Percentiles rank a stretch among this genome's conserved stretches.
phyloP scores from a whole-genome alignment of 2,329 filamentous ascomycete genomes.

The Thermochaetoides dissita region DNA sequence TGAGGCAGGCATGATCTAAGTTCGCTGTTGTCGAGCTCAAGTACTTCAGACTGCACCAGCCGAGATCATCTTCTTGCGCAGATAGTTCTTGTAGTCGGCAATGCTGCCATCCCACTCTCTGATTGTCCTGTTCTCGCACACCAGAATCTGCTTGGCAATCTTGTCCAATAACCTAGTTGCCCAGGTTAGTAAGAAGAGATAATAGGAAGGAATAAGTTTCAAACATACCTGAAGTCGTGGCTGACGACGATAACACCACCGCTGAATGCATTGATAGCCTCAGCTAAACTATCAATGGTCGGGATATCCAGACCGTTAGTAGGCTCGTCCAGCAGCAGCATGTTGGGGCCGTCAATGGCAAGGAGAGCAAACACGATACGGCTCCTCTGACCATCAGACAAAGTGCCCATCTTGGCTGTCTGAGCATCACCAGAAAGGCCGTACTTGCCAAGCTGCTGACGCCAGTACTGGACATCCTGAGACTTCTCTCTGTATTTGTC shows the following conservation, averaged over 20 bases:
- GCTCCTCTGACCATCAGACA: constrained; percentile 95
- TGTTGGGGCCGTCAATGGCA: constrained; percentile 92
- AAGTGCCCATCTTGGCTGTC: constrained; percentile 92
- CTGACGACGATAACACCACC: constrained; percentile 96
- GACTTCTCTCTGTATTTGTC: constrained; percentile 83
- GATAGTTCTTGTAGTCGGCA: constrained; percentile 92
- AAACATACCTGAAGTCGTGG: constrained; percentile 88
- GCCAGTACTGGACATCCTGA: constrained; percentile 99
- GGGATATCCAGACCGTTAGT: constrained; percentile 99
- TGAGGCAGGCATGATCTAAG: too few relatives aligned
- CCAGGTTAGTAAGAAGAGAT: not conserved
- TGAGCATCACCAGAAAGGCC: constrained; percentile 86
- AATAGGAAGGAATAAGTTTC: not conserved
- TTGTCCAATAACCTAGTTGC: constrained; percentile 75
- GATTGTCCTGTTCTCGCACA: constrained; percentile 96
- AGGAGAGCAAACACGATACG: constrained; percentile 95
- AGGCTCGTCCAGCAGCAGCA: constrained; percentile 94
- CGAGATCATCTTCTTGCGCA: constrained; percentile 97
- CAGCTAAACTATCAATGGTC: constrained; percentile 91
- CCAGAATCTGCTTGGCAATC: constrained; percentile 98
- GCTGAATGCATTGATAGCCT: constrained; percentile 91
- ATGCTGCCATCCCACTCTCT: constrained; percentile 79
- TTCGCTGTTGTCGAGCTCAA: not conserved
- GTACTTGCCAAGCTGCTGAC: constrained; percentile 90
- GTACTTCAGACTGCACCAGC: constrained; percentile 65